Evolutionary conservation across 176 grass and related monocot species (phyloP).

Genomic region (Echinochloa phyllopogon): DNA sequence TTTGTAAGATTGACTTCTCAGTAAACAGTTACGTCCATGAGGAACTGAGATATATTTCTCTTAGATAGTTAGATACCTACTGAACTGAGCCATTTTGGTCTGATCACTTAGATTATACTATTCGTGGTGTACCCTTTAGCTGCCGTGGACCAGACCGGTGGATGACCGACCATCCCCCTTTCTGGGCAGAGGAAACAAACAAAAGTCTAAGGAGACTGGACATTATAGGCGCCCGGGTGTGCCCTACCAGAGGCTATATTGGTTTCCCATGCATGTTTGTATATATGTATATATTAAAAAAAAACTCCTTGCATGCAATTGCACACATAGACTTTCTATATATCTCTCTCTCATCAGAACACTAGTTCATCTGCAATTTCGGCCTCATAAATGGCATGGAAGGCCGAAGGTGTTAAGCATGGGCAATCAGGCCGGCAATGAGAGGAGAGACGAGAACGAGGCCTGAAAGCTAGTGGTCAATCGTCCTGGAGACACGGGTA

Average conservation of each 20-base stretch:
- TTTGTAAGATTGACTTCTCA: no score
- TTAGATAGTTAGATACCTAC: no score
- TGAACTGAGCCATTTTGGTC: no score
- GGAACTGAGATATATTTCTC: no score
- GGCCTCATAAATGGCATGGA: constrained; percentile 42
- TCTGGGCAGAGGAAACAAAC: not conserved
- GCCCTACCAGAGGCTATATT: not conserved
- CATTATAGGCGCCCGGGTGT: not conserved
- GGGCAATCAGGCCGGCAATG: not conserved
- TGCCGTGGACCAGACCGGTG: constrained; percentile 13
- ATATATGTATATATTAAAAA: not conserved
- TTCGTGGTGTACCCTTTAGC: no score
- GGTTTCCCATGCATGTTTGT: not conserved
- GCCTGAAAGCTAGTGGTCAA: constrained; percentile 5
- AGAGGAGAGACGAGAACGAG: not conserved
- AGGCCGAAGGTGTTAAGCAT: not conserved
- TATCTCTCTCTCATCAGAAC: not conserved
- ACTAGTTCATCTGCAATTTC: constrained; percentile 35
- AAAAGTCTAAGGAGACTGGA: not conserved
- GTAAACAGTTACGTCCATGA: no score
- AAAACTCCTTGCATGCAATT: not conserved
- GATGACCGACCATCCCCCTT: not conserved
- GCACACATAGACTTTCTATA: not conserved
- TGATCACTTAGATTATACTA: no score
- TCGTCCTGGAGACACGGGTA: constrained; percentile 26